Conservation (phyloP, 2,329 filamentous ascomycete genomes). For the Aspergillus brunneoviolaceus region DNA sequence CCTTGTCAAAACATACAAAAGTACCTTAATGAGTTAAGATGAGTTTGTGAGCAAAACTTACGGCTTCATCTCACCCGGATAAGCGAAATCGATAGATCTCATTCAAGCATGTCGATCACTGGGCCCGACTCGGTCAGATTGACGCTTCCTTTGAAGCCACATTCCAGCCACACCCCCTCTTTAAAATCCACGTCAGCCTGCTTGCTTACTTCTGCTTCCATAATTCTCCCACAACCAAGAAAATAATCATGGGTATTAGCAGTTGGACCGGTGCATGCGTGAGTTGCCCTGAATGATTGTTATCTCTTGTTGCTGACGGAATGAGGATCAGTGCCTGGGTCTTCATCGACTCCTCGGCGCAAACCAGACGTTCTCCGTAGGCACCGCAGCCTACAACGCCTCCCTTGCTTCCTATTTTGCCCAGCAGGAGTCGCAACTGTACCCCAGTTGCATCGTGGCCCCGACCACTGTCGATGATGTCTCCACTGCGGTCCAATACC, state of each 20-base stretch:
- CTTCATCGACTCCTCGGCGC: neutral
- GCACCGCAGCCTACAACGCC: slow-evolving; percentile 3
- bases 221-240: too few relatives aligned
- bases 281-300: neutral
- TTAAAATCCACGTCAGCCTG: too few relatives aligned
- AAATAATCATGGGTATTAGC: neutral
- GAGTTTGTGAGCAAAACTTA: too few relatives aligned
- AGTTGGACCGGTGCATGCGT: neutral
- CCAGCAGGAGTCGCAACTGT: slow-evolving; percentile 13
- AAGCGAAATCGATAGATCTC: neutral
- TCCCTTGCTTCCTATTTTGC: slow-evolving; percentile 16
- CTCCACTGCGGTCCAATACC: slow-evolving; percentile 6
- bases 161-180: neutral
- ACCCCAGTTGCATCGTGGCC: slow-evolving; percentile 22
- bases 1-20: too few relatives aligned
- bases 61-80: too few relatives aligned
- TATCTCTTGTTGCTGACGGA: neutral
- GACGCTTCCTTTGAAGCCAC: neutral
- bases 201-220: neutral
- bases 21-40: too few relatives aligned
- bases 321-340: slow-evolving; percentile 18
- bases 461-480: slow-evolving; percentile 21
- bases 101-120: neutral
- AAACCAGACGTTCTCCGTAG: slow-evolving; percentile 8
- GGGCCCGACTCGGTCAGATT: neutral